Evolutionary conservation across 805 yeast genomes (phyloP).

Genomic region (Hagleromyces aurorensis): DNA sequence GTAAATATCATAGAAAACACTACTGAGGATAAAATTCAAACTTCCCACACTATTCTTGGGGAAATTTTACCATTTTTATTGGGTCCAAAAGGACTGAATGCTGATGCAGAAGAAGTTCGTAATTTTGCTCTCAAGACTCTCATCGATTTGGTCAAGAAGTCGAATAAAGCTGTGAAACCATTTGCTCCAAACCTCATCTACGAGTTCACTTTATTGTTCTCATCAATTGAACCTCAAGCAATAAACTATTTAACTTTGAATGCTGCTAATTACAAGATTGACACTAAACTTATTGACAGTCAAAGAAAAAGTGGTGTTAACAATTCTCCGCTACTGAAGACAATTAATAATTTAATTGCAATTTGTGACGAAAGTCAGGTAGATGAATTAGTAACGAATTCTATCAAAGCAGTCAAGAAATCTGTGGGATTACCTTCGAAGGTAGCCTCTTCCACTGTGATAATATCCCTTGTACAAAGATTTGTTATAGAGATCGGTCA

Average conservation of each 20-base stretch:
- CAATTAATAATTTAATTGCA: constrained; percentile 64
- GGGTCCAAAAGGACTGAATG: constrained; percentile 70
- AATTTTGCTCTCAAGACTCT: constrained; percentile 68
- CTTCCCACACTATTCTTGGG: constrained; percentile 41
- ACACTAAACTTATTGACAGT: constrained; percentile 65
- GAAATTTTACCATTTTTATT: constrained; percentile 69
- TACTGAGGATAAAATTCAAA: constrained; percentile 33
- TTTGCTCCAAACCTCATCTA: constrained; percentile 62
- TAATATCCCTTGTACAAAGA: constrained; percentile 55
- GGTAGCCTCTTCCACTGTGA: constrained; percentile 69
- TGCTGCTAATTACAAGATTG: constrained; percentile 79
- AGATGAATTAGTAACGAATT: constrained; percentile 37
- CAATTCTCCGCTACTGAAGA: constrained; percentile 81
- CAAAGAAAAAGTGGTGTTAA: constrained; percentile 67
- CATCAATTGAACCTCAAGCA: constrained; percentile 86
- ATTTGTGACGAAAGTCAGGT: constrained; percentile 41
- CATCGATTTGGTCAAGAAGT: constrained; percentile 58
- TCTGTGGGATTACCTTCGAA: constrained; percentile 90
- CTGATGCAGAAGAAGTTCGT: constrained; percentile 81
- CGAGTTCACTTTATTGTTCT: constrained; percentile 64
- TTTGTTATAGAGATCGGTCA: constrained; percentile 40
- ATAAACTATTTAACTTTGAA: constrained; percentile 78
- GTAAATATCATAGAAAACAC: constrained; percentile 47
- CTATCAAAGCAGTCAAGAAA: constrained; percentile 50
- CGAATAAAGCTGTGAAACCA: constrained; percentile 53